Evolutionary conservation across 192 early-diverging fungal species (phyloP).

Genomic region (Gamsiella multidivaricata): DNA sequence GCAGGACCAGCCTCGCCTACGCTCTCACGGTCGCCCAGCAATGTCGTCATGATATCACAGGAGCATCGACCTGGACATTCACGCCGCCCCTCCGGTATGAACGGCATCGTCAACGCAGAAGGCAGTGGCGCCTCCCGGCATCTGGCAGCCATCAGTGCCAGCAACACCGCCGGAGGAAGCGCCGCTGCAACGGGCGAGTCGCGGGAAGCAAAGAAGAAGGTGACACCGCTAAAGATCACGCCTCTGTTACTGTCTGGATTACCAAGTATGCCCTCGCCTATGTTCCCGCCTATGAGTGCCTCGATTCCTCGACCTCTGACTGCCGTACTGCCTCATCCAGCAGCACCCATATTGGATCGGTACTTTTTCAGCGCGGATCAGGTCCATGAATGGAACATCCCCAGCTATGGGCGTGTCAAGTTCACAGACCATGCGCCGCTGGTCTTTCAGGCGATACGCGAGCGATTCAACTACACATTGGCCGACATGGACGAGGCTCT

Average conservation of each 20-base stretch:
- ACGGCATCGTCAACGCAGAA: not conserved
- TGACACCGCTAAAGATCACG: slow-evolving; percentile 34
- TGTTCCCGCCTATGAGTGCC: slow-evolving; percentile 36
- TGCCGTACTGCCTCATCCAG: not conserved
- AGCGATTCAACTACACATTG: slow-evolving; percentile 37
- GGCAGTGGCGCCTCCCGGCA: slow-evolving; percentile 2
- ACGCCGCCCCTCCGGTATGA: not conserved
- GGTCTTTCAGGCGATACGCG: slow-evolving; percentile 44
- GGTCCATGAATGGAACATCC: slow-evolving; percentile 52
- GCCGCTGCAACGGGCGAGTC: not conserved
- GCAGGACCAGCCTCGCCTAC: not conserved
- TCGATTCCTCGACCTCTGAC: slow-evolving; percentile 25
- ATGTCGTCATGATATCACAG: not conserved
- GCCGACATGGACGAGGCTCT: slow-evolving; percentile 48
- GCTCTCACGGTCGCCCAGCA: slow-evolving; percentile 21
- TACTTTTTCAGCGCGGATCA: slow-evolving; percentile 39
- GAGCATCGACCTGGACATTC: not conserved
- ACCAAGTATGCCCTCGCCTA: slow-evolving; percentile 27
- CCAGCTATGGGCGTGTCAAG: slow-evolving; percentile 41
- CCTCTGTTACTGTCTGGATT: slow-evolving; percentile 17
- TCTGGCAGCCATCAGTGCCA: not conserved
- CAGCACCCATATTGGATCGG: slow-evolving; percentile 10
- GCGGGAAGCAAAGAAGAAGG: slow-evolving; percentile 3
- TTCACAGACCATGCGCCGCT: slow-evolving; percentile 42
- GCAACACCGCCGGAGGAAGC: not conserved